Conservation (phyloP, 2,329 filamentous ascomycete species). For the Fusarium fracticaudum region DNA sequence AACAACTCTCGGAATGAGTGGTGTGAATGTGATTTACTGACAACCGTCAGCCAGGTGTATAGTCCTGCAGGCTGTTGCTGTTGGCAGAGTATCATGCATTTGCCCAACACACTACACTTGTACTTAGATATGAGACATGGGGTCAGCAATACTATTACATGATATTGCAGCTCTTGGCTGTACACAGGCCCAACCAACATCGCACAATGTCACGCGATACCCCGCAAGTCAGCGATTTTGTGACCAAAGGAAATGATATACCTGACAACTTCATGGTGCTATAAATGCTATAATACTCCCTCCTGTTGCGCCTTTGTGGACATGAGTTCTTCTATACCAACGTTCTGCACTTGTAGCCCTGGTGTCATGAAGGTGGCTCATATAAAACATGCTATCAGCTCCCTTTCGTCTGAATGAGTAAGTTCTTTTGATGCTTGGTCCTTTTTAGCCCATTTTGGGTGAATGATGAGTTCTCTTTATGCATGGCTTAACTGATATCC, state of each 20-base stretch:
- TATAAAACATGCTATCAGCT: background rate
- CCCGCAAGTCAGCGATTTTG: conserved; percentile 30
- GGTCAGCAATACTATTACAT: conserved; percentile 37
- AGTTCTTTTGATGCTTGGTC: background rate
- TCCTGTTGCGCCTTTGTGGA: background rate
- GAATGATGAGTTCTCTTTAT: conserved; percentile 45
- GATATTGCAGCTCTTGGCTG: conserved; percentile 41
- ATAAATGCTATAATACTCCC: conserved; percentile 26
- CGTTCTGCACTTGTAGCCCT: background rate
- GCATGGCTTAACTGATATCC: conserved; percentile 49
- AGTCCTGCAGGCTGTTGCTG: background rate
- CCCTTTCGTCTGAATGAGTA: conserved; percentile 6
- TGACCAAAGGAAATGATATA: conserved; percentile 9
- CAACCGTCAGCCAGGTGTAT: background rate
- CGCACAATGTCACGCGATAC: conserved; percentile 36
- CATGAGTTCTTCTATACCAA: background rate
- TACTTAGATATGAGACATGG: conserved; percentile 32
- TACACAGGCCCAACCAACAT: conserved; percentile 10
- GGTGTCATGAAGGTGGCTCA: background rate
- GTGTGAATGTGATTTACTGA: background rate
- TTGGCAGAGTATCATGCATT: conserved; percentile 15
- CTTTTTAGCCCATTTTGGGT: background rate
- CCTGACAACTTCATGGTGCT: conserved; percentile 2
- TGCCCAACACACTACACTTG: background rate
- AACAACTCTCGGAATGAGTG: background rate